Conservation (phyloP, 305 asterid genomes). For the Rubia tinctorum region DNA sequence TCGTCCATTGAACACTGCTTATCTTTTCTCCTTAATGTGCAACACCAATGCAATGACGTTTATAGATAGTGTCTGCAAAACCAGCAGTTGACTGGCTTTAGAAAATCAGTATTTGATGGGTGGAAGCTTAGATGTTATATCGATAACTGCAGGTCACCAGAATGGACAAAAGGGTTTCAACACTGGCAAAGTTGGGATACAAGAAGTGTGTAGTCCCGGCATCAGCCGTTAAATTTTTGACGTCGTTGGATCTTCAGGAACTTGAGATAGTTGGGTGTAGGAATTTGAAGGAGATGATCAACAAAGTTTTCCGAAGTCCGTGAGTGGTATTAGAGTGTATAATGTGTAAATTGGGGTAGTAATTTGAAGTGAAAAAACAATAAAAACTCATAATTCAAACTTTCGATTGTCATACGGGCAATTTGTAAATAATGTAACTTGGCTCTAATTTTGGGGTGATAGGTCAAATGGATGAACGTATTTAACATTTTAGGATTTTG, state of each 20-base stretch:
- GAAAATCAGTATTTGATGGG: background rate
- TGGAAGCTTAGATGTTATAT: background rate
- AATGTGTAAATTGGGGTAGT: background rate
- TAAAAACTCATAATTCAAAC: background rate
- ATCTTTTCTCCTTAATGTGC: background rate
- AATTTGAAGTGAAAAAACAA: background rate
- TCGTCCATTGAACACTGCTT: background rate
- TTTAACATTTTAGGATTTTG: background rate
- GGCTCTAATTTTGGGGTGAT: background rate
- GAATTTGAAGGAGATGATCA: slow-evolving; percentile 85
- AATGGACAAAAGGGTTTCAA: slow-evolving; percentile 71
- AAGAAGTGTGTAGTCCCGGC: slow-evolving; percentile 67
- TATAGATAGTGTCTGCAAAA: background rate
- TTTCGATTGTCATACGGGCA: background rate
- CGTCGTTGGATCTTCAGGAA: slow-evolving; percentile 34
- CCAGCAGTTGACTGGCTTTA: background rate
- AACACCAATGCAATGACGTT: background rate
- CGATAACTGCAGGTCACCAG: slow-evolving; percentile 56
- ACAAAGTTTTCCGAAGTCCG: slow-evolving; percentile 42
- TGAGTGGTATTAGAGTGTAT: background rate
- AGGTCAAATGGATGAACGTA: background rate
- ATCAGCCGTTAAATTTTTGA: slow-evolving; percentile 44
- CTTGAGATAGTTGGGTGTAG: slow-evolving; percentile 68
- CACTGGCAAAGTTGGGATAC: slow-evolving; percentile 77
- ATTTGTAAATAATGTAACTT: background rate